These are phyloP conservation scores for Phytophthora boehmeriae DNA, from an alignment of 352 stramenopile species.

Conservation along the genomic window DNA sequence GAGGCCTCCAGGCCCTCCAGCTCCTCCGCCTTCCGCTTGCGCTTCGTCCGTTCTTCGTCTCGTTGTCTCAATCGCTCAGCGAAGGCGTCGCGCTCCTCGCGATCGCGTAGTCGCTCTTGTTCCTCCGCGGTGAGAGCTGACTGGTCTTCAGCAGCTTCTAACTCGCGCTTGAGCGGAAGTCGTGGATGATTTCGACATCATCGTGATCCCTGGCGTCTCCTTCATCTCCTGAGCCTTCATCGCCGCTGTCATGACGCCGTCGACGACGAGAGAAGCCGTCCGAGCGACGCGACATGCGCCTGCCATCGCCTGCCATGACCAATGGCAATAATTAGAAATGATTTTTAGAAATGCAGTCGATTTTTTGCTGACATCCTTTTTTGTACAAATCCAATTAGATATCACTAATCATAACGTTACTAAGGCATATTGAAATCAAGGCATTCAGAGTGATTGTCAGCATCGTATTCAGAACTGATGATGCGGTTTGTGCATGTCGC, in stretches of 20 bases:
- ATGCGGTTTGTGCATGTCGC: too few relatives aligned
- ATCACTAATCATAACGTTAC: too few relatives aligned
- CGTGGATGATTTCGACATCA: constrained; percentile 42
- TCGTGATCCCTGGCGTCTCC: constrained; percentile 16
- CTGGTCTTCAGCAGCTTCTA: constrained; percentile 31
- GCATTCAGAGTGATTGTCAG: too few relatives aligned
- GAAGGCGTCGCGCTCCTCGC: constrained; percentile 82
- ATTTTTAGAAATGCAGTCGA: too few relatives aligned
- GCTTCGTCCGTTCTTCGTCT: constrained; percentile 77
- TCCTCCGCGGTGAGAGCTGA: constrained; percentile 41
- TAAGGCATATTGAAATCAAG: too few relatives aligned
- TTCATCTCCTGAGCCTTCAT: not conserved
- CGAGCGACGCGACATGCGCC: constrained; percentile 24
- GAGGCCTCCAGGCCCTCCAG: constrained; percentile 46
- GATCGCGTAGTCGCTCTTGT: constrained; percentile 58
- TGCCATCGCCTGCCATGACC: not conserved
- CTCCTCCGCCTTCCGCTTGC: constrained; percentile 54
- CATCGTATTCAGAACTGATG: too few relatives aligned
- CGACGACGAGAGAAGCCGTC: constrained; percentile 46
- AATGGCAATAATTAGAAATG: too few relatives aligned
- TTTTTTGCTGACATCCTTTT: too few relatives aligned
- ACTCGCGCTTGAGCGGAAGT: constrained; percentile 50
- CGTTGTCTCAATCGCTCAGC: constrained; percentile 76
- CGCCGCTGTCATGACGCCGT: constrained; percentile 23
- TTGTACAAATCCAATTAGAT: too few relatives aligned